Base-by-base conservation (phyloP, 2,329 filamentous ascomycete genomes). In the Periconia digitata region DNA sequence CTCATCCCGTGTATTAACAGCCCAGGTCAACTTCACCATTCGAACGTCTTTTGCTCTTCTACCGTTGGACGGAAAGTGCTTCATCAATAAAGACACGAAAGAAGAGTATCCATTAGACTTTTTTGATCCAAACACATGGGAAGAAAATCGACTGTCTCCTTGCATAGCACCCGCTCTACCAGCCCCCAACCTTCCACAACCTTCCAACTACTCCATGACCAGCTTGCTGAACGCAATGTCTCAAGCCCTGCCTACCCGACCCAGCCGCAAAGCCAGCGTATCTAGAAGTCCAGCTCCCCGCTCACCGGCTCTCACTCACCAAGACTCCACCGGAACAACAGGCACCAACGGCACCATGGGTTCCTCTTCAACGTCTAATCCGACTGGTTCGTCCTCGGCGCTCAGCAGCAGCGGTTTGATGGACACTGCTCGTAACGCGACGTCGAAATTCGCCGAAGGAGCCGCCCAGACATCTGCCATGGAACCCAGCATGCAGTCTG, bases 11-110 rank as follows among this genome's bases (percentile, higher is more conserved):
- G 87, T 96, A 0, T 79, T 97, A 15, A 96, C 91, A 1, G 91
- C 92, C 0, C 89, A 94, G 64, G 92, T 96, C 59, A 95, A 95
- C 72, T 96, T 97, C 63, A 91, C 88, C 0, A 85, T 97, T 42
- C 83, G 92, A 7, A 95, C 91, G 0, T 92, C 85, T 36, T 96
- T 89, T 63, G 84, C 86, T 10, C 84, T 96, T 8, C 79, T 97
- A 0, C 92, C 92, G 0, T 86, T 96, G 48, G 86, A 94, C 58
- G 91, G 91, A 0, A 85, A 84, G 63, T 95, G 91, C 71, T 97
- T 96, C 68, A 79, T 96, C 61, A 86, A 96, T 73, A 90, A 86
- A 60, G 71, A 85, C 37, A 94, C 90, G 0, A 86, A 86, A 51
- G 86, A 95, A 63, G 81, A 88, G 54, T 95, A 92, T 62, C 85